Evolutionary conservation across 2,329 filamentous ascomycete species (phyloP).

Genomic region (Diplodia scrobiculata): DNA sequence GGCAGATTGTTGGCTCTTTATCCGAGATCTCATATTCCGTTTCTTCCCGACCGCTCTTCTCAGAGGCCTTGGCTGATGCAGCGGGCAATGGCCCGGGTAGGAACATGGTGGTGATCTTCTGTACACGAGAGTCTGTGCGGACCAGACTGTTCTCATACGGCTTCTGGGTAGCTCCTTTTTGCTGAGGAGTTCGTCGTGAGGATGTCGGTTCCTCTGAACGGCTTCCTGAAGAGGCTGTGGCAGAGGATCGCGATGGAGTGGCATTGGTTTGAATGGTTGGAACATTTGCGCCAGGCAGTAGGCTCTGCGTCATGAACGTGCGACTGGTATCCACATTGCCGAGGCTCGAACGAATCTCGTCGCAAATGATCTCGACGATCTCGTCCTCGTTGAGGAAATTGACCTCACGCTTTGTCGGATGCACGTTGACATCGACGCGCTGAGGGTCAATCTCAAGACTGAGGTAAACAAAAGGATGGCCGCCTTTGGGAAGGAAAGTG

Average conservation of each 20-base stretch:
- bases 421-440: slow-evolving; percentile 93
- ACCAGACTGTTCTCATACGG: slow-evolving; percentile 85
- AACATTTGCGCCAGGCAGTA: slow-evolving; percentile 67
- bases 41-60: slow-evolving; percentile 47
- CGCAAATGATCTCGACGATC: slow-evolving; percentile 83
- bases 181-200: slow-evolving; percentile 30
- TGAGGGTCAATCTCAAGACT: slow-evolving; percentile 90
- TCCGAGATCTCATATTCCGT: slow-evolving; percentile 72
- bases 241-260: slow-evolving; percentile 31
- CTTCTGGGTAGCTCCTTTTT: slow-evolving; percentile 45
- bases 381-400: slow-evolving; percentile 98
- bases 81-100: slow-evolving; percentile 53
- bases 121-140: slow-evolving; percentile 80
- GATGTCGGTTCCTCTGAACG: slow-evolving; percentile 14
- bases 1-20: slow-evolving; percentile 68
- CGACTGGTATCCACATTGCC: slow-evolving; percentile 89
- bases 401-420: slow-evolving; percentile 94
- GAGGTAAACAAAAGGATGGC: slow-evolving; percentile 91
- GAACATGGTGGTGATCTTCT: slow-evolving; percentile 97
- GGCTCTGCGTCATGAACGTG: slow-evolving; percentile 89
- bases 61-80: slow-evolving; percentile 43
- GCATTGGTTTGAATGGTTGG: slow-evolving; percentile 44
- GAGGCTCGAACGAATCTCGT: slow-evolving; percentile 73
- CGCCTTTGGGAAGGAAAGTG: slow-evolving; percentile 84
- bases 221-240: slow-evolving; percentile 33